phyloP scores from a whole-genome alignment of 2,329 filamentous ascomycete species.

The Trichoderma koningiopsis region DNA sequence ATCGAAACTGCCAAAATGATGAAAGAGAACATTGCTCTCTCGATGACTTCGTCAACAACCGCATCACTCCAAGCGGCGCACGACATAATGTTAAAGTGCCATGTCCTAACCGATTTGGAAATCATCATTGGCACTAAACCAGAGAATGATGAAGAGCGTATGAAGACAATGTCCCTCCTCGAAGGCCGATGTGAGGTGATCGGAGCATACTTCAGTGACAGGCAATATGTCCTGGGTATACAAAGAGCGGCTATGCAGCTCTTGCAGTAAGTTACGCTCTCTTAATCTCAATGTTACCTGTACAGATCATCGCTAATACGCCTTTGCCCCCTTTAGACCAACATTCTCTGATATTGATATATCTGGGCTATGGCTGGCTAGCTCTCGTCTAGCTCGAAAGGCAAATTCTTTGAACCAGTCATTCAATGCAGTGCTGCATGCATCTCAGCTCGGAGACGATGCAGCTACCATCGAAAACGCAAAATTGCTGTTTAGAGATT shows the following conservation, averaged over 20 bases:
- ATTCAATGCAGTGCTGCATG: conserved; percentile 91
- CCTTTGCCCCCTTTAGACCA: conserved; percentile 41
- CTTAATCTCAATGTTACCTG: background rate
- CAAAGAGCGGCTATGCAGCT: conserved; percentile 86
- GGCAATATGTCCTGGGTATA: conserved; percentile 88
- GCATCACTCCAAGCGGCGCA: conserved; percentile 82
- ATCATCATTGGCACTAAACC: conserved; percentile 61
- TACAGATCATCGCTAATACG: background rate
- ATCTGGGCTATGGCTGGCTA: conserved; percentile 82
- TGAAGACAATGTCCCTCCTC: conserved; percentile 46
- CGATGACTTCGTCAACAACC: conserved; percentile 75
- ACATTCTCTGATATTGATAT: conserved; percentile 72
- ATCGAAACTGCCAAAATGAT: conserved; percentile 61
- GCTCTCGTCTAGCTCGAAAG: conserved; percentile 83
- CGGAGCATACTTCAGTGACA: conserved; percentile 86
- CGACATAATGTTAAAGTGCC: conserved; percentile 80
- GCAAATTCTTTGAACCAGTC: conserved; percentile 81
- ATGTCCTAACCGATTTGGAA: conserved; percentile 86
- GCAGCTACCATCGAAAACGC: conserved; percentile 94
- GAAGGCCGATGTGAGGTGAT: conserved; percentile 82
- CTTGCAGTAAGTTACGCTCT: conserved; percentile 55
- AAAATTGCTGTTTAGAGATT: conserved; percentile 88
- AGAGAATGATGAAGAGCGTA: conserved; percentile 45
- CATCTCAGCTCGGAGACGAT: conserved; percentile 78
- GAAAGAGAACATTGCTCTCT: conserved; percentile 69